Evolutionary conservation across 805 yeast species (phyloP).

Genomic region (Candida nemodendra): DNA sequence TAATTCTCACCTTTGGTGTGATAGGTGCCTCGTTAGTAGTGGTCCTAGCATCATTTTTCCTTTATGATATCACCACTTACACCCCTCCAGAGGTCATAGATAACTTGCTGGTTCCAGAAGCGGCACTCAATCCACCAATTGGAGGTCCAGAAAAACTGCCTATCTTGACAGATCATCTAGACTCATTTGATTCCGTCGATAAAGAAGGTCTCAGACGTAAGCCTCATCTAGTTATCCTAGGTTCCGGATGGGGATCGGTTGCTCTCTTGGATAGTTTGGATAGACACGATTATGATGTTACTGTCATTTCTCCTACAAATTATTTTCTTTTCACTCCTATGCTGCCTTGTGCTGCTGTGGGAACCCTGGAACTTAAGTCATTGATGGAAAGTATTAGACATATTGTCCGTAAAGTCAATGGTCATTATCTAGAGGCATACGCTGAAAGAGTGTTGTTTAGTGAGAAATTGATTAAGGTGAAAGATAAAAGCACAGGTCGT

Average conservation of each 20-base stretch:
- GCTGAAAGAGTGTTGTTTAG: slow-evolving; percentile 59
- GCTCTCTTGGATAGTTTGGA: slow-evolving; percentile 52
- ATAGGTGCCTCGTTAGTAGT: slow-evolving; percentile 42
- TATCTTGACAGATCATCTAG: slow-evolving; percentile 53
- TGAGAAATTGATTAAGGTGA: slow-evolving; percentile 57
- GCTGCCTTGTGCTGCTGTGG: slow-evolving; percentile 69
- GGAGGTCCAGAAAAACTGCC: slow-evolving; percentile 78
- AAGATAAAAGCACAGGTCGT: slow-evolving; percentile 40
- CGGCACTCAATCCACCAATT: slow-evolving; percentile 51
- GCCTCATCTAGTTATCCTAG: slow-evolving; percentile 60
- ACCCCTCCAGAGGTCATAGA: slow-evolving; percentile 39
- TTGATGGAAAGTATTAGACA: slow-evolving; percentile 63
- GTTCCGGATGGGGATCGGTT: slow-evolving; percentile 74
- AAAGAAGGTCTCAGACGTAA: slow-evolving; percentile 45
- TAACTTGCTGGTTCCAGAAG: slow-evolving; percentile 47
- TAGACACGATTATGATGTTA: slow-evolving; percentile 58
- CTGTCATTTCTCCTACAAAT: slow-evolving; percentile 66
- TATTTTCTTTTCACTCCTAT: slow-evolving; percentile 70
- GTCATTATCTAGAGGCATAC: slow-evolving; percentile 61
- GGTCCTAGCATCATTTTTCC: slow-evolving; percentile 49
- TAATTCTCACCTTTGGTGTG: slow-evolving; percentile 40
- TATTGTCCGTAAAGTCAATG: slow-evolving; percentile 49
- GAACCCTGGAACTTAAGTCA: slow-evolving; percentile 64
- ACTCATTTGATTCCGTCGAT: slow-evolving; percentile 52
- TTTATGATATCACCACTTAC: slow-evolving; percentile 70